Conservation (phyloP, 1,139 yeast genomes). For the Kurtzmaniella quercitrusa region DNA sequence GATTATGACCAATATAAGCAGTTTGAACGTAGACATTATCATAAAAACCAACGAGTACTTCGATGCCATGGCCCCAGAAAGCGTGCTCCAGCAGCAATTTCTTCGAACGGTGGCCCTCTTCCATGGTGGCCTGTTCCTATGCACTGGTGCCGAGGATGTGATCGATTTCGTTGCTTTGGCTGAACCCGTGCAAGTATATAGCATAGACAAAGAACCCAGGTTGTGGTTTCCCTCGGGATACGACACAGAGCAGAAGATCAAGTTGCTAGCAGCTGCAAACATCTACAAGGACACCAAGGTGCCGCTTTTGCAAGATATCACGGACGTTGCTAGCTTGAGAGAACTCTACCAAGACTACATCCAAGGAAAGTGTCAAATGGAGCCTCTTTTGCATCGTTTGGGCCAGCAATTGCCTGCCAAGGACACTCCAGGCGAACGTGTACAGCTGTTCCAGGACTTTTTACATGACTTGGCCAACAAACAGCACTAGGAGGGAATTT, state of each 20-base stretch:
- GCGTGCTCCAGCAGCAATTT: conserved; percentile 42
- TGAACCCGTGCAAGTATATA: conserved; percentile 12
- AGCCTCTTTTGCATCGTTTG: background rate
- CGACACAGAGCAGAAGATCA: conserved; percentile 5
- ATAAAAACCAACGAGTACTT: conserved; percentile 15
- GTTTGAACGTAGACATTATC: conserved; percentile 15
- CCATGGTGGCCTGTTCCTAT: conserved; percentile 35
- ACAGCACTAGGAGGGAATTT: too few relatives aligned
- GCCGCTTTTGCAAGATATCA: conserved; percentile 11
- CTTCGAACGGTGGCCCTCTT: conserved; percentile 46
- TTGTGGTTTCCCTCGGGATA: conserved; percentile 3
- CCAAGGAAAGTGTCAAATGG: background rate
- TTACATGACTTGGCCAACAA: background rate
- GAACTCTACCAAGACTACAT: conserved; percentile 11
- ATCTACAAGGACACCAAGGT: conserved; percentile 1
- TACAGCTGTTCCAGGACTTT: background rate
- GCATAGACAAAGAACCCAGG: conserved; percentile 4
- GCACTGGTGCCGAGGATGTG: conserved; percentile 5
- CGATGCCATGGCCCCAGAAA: conserved; percentile 18
- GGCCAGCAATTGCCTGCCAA: background rate
- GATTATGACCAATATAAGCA: conserved; percentile 11
- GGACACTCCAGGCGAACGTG: background rate
- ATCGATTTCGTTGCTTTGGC: conserved; percentile 1
- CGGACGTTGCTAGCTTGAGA: conserved; percentile 11
- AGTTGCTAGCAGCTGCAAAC: conserved; percentile 1